These are phyloP conservation scores for Colletotrichum cereale DNA, from an alignment of 2,329 filamentous ascomycete species.

Conservation along the genomic window DNA sequence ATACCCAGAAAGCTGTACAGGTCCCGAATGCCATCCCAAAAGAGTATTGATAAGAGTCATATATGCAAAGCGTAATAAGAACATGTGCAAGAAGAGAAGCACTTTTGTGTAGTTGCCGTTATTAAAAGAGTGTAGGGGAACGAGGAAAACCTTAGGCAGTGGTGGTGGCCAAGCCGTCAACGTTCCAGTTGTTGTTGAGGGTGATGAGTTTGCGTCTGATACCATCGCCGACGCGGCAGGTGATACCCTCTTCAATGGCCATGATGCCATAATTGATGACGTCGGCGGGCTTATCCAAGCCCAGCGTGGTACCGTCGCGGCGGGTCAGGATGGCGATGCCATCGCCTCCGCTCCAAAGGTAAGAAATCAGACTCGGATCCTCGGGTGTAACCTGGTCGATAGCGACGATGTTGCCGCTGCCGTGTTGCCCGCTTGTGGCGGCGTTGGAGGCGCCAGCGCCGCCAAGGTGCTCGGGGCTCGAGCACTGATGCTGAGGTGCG, in stretches of 20 bases:
- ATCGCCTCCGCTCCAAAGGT: conserved; percentile 55
- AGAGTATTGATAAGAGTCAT: conserved; percentile 17
- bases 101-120: conserved; percentile 1
- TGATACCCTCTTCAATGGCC: conserved; percentile 55
- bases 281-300: conserved; percentile 53
- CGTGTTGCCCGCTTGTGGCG: background rate
- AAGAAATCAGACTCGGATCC: conserved; percentile 52
- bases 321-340: conserved; percentile 50
- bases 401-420: conserved; percentile 44
- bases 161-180: conserved; percentile 43
- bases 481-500: conserved; percentile 22
- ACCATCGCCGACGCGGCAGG: conserved; percentile 58
- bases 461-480: conserved; percentile 28
- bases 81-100: conserved; percentile 28
- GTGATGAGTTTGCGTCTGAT: conserved; percentile 56
- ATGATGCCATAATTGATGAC: conserved; percentile 57
- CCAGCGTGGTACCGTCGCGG: conserved; percentile 49
- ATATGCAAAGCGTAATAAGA: conserved; percentile 21
- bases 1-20: conserved; percentile 24
- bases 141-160: conserved; percentile 4
- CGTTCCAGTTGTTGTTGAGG: conserved; percentile 56
- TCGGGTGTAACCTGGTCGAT: conserved; percentile 58
- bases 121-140: conserved; percentile 25
- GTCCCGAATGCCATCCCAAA: background rate
- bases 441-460: conserved; percentile 27